These are phyloP conservation scores for Nadsonia starkeyi-henricii DNA, from an alignment of 1,139 yeast genomes.

Conservation along the genomic window DNA sequence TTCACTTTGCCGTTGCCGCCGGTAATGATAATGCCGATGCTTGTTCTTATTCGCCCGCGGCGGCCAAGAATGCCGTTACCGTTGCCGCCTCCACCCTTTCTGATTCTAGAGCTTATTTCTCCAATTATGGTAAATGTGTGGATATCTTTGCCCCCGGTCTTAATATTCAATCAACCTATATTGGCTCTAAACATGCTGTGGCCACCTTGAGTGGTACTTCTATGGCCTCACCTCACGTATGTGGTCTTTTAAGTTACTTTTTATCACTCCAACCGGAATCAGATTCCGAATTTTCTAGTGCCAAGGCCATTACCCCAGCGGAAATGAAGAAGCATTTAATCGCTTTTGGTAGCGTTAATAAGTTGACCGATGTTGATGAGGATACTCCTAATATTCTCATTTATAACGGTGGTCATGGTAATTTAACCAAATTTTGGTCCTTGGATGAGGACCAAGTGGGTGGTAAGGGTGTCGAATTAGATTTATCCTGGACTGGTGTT, in stretches of 20 bases:
- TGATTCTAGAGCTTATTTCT: conserved; percentile 43
- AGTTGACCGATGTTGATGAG: conserved; percentile 55
- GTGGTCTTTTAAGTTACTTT: conserved; percentile 75
- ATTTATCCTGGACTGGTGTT: too few species aligned
- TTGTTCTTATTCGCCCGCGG: conserved; percentile 48
- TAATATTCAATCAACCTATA: conserved; percentile 43
- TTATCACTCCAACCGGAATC: conserved; percentile 81
- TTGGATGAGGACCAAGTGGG: too few species aligned
- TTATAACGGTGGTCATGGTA: conserved; percentile 86
- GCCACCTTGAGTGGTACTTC: conserved; percentile 95
- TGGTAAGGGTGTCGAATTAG: too few species aligned
- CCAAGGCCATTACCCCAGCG: conserved; percentile 48
- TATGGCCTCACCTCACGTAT: conserved; percentile 97
- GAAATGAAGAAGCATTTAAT: conserved; percentile 82
- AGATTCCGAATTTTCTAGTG: conserved; percentile 54
- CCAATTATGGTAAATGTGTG: conserved; percentile 53
- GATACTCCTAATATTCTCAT: conserved; percentile 84
- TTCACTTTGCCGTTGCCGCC: conserved; percentile 53
- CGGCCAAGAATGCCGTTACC: conserved; percentile 43
- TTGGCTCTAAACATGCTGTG: conserved; percentile 70
- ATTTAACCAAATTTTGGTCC: conserved; percentile 29
- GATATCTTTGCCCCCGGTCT: conserved; percentile 54
- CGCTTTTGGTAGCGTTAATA: conserved; percentile 58
- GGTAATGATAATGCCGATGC: conserved; percentile 55
- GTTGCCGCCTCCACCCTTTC: conserved; percentile 42